Evolutionary conservation across 305 asterid species (phyloP).

Genomic region (Petunia hybrid): DNA sequence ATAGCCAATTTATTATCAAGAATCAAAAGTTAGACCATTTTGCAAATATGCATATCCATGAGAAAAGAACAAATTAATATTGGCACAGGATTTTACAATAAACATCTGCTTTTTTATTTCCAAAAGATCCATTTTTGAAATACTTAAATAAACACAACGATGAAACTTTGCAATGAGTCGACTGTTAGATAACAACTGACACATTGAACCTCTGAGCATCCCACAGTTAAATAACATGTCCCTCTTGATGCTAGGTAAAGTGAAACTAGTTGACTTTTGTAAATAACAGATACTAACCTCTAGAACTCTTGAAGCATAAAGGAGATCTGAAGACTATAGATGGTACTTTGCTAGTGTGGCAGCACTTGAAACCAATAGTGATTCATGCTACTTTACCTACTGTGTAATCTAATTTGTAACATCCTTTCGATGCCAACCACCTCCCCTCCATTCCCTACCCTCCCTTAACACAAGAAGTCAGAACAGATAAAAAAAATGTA

Average conservation of each 20-base stretch:
- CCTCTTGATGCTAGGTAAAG: constrained; percentile 13
- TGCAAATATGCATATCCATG: neutral
- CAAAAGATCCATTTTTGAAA: neutral
- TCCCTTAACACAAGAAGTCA: neutral
- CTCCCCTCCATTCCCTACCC: neutral
- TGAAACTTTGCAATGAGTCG: neutral
- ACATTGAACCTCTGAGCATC: neutral
- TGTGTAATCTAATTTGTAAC: constrained; percentile 6
- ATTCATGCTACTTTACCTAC: neutral
- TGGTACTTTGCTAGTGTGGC: neutral
- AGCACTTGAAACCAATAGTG: neutral
- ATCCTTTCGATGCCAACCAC: neutral
- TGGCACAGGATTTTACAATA: neutral
- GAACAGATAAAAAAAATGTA: neutral
- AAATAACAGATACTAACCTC: neutral
- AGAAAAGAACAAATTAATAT: neutral
- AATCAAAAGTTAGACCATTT: neutral
- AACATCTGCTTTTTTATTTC: neutral
- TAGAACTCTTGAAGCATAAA: constrained; percentile 14
- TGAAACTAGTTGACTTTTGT: neutral
- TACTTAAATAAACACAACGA: neutral
- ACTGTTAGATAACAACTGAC: neutral
- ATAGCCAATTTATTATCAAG: neutral
- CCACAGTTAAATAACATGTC: neutral
- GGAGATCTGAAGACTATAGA: neutral